phyloP scores from a whole-genome alignment of 352 stramenopile genomes.

The Globisporangium spiculum region DNA sequence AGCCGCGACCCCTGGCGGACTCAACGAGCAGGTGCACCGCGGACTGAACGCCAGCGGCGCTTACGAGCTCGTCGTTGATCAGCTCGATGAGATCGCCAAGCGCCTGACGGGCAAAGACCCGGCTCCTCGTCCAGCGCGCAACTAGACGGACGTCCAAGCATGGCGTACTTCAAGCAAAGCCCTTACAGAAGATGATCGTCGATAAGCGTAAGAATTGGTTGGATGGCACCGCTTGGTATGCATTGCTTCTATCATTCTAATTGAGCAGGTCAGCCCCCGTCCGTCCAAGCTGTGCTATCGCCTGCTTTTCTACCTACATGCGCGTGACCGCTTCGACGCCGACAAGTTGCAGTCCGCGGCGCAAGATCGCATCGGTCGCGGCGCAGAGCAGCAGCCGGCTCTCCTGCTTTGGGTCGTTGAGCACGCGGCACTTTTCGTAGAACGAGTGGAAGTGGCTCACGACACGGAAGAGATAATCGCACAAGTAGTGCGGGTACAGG shows the following conservation, averaged over 20 bases:
- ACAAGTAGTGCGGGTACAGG: constrained; percentile 72
- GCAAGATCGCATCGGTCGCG: constrained; percentile 66
- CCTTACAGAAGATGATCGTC: neutral
- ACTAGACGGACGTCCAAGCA: constrained; percentile 16
- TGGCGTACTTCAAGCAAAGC: neutral
- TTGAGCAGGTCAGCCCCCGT: neutral
- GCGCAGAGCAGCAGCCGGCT: constrained; percentile 71
- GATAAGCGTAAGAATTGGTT: neutral
- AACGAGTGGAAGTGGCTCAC: constrained; percentile 78
- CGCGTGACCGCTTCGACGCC: constrained; percentile 64
- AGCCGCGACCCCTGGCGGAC: constrained; percentile 69
- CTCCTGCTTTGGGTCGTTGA: constrained; percentile 60
- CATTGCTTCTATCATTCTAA: neutral
- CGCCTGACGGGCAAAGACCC: constrained; percentile 68
- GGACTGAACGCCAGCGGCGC: constrained; percentile 58
- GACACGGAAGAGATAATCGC: constrained; percentile 82
- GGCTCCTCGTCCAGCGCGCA: constrained; percentile 43
- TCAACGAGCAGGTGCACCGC: constrained; percentile 85
- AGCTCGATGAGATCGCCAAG: constrained; percentile 83
- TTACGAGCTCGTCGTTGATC: constrained; percentile 79
- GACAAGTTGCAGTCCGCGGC: constrained; percentile 62
- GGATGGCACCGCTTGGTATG: neutral
- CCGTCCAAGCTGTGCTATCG: neutral
- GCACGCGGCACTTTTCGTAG: constrained; percentile 77
- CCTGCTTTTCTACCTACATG: constrained; percentile 45